A percentile compares a stretch with the other conserved stretches of the same genome.
These are phyloP conservation scores for Yarrowia porcina DNA, from an alignment of 805 yeast genomes.

Conservation along the genomic window DNA sequence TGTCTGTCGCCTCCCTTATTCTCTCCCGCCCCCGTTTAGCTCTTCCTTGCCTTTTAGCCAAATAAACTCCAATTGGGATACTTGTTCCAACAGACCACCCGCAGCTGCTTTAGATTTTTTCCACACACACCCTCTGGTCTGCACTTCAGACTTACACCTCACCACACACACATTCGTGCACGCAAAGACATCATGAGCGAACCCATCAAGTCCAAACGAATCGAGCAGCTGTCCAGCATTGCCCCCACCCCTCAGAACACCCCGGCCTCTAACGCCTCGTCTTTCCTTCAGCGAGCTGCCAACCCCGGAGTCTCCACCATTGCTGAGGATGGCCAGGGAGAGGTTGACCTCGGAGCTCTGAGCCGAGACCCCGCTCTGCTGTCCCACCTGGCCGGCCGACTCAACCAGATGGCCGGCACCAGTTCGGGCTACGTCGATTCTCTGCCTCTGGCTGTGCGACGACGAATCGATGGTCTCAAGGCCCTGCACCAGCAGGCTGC, in stretches of 20 bases:
- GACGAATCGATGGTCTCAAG: constrained; percentile 78
- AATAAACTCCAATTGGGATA: constrained; percentile 18
- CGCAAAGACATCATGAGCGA: constrained; percentile 58
- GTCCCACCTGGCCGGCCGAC: constrained; percentile 84
- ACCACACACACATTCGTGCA: not conserved
- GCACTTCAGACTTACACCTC: not conserved
- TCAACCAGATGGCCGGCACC: constrained; percentile 78
- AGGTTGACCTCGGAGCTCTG: constrained; percentile 44
- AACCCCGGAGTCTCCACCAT: constrained; percentile 60
- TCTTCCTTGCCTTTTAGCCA: constrained; percentile 10
- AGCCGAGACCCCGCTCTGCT: constrained; percentile 78
- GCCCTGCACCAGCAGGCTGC: constrained; percentile 75
- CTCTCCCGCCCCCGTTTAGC: not conserved
- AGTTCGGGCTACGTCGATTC: constrained; percentile 81
- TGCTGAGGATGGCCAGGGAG: constrained; percentile 53
- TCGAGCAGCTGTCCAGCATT: constrained; percentile 66
- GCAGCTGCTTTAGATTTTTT: constrained; percentile 8
- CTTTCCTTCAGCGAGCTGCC: constrained; percentile 55
- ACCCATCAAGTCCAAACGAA: constrained; percentile 71
- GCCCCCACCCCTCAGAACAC: constrained; percentile 99
- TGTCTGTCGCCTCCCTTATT: not conserved
- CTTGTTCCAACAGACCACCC: not conserved
- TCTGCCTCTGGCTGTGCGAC: constrained; percentile 68
- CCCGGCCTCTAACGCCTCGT: constrained; percentile 80
- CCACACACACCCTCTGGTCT: not conserved